Evolutionary conservation across 192 early-diverging fungal species (phyloP).

Genomic region (Obelidium mucronatum): DNA sequence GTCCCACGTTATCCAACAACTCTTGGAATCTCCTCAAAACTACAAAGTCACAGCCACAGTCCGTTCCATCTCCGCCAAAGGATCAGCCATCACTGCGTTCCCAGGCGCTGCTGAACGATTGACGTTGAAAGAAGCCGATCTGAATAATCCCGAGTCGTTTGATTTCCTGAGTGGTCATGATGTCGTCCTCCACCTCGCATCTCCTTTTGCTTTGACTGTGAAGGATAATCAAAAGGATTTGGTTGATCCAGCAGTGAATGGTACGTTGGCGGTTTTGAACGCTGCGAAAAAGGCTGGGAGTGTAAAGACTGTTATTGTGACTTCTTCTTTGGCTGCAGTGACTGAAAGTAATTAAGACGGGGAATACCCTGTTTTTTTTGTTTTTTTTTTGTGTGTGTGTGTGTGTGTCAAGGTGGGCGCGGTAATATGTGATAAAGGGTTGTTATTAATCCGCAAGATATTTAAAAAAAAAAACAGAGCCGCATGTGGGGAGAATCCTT

Average conservation of each 20-base stretch:
- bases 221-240: slow-evolving; percentile 38
- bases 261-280: slow-evolving; percentile 50
- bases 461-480: neutral
- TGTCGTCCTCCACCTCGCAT: slow-evolving; percentile 52
- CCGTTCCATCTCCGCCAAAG: slow-evolving; percentile 24
- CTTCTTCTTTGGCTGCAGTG: slow-evolving; percentile 47
- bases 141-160: neutral
- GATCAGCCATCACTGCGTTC: neutral
- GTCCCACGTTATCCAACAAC: slow-evolving; percentile 16
- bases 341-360: slow-evolving; percentile 1
- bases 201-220: slow-evolving; percentile 32
- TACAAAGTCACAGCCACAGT: slow-evolving; percentile 20
- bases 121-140: slow-evolving; percentile 9
- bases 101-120: neutral
- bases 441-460: too few relatives aligned
- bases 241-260: slow-evolving; percentile 53
- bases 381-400: too few relatives aligned
- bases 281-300: slow-evolving; percentile 3
- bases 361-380: neutral
- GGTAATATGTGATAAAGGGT: too few relatives aligned
- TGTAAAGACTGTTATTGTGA: slow-evolving; percentile 53
- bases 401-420: too few relatives aligned
- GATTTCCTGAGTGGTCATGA: slow-evolving; percentile 34
- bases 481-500: neutral
- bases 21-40: neutral